These are phyloP conservation scores for Colletotrichum tropicicola DNA, from an alignment of 2,329 filamentous ascomycete genomes.

Conservation along the genomic window DNA sequence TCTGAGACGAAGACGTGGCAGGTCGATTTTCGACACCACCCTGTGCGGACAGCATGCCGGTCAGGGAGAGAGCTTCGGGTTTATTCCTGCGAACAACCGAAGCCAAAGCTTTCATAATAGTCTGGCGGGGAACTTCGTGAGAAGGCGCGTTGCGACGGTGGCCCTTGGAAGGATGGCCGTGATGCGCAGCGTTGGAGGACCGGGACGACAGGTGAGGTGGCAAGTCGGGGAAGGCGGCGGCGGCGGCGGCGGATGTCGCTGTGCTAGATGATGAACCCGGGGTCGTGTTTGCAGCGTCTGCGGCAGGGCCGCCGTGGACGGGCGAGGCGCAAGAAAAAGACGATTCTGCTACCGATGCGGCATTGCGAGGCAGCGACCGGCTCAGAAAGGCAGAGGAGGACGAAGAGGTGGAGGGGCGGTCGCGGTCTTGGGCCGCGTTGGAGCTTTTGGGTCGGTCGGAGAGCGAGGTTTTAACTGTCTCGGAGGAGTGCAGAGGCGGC, in stretches of 20 bases:
- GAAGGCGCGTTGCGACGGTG: slow-evolving; percentile 62
- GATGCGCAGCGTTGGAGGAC: slow-evolving; percentile 17
- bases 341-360: slow-evolving; percentile 15
- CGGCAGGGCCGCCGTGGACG: slow-evolving; percentile 18
- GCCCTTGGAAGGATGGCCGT: slow-evolving; percentile 30
- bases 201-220: slow-evolving; percentile 33
- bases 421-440: slow-evolving; percentile 26
- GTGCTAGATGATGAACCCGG: slow-evolving; percentile 29
- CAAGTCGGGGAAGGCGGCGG: slow-evolving; percentile 32
- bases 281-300: slow-evolving; percentile 25
- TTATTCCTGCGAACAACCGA: slow-evolving; percentile 70
- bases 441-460: slow-evolving; percentile 36
- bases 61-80: slow-evolving; percentile 70
- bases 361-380: slow-evolving; percentile 32
- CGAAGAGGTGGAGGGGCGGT: slow-evolving; percentile 22
- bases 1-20: slow-evolving; percentile 63
- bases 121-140: slow-evolving; percentile 79
- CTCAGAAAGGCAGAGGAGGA: slow-evolving; percentile 19
- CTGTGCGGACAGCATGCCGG: slow-evolving; percentile 64
- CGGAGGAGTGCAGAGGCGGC: slow-evolving; percentile 31
- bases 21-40: slow-evolving; percentile 46
- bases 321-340: slow-evolving; percentile 3
- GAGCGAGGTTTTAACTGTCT: slow-evolving; percentile 38
- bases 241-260: slow-evolving; percentile 25
- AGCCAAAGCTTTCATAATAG: slow-evolving; percentile 82